Evolutionary conservation across 1,284 basidiomycete species (phyloP), one percentile per base, ranked within the genome.

Genomic region (Mycena citricolor): DNA sequence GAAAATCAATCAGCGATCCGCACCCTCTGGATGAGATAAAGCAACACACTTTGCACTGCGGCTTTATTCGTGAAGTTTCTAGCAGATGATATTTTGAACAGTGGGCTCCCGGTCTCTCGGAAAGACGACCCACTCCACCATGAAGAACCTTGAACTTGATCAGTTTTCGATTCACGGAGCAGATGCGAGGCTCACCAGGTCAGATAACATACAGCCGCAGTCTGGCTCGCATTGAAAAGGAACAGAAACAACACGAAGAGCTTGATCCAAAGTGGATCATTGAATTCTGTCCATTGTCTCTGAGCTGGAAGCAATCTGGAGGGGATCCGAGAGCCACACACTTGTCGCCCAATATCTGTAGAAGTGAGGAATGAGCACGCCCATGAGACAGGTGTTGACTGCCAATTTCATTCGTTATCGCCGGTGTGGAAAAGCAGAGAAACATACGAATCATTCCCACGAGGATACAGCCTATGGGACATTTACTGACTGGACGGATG

Each of bases 301-400:
- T n/a, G n/a, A n/a, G n/a, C n/a, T n/a, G n/a, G n/a, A n/a, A n/a
- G n/a, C 6, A 21, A 12, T 8, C 5, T 25, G 6, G 2, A 11
- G 23, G 16, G 7, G 8, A 6, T 14, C 14, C 26, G 10, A 29
- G n/a, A 29, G 26, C 26, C 14, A 46, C 37, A 12, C 25, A 46
- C 44, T 46, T 7, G 37, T 20, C 25, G 4, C 32, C 44, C 44
- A 39, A 29, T 44, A 44, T 33, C 36, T 34, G 12, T 32, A 39
- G 24, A 44, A 44, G 20, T 44, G 43, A 4, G 43, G 29, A 10
- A 33, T 28, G 29, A 44, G 21, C 10, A 44, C 17, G 5, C 36
- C 43, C 30, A 24, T 39, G 5, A 44, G 29, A 16, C 22, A 39
- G 2, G 43, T 39, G 23, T 39, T 44, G 12, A 44, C 43, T 44